These are phyloP conservation scores for Cystobasidium tubakii DNA, from an alignment of 768 basidiomycete genomes.

Conservation along the genomic window DNA sequence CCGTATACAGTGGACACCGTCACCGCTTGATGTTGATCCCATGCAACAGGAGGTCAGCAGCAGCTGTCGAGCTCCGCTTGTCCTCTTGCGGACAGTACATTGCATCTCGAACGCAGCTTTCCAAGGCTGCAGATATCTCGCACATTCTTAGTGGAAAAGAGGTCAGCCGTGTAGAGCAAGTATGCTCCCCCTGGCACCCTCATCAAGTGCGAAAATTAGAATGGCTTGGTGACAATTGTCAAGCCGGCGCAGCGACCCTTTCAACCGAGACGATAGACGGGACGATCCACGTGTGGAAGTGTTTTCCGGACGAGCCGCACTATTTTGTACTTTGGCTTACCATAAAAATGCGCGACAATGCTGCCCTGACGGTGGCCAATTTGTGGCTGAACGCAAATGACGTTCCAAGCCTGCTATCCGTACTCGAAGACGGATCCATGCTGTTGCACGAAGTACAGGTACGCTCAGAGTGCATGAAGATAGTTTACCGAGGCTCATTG, in stretches of 20 bases:
- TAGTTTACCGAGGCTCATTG: too few species aligned
- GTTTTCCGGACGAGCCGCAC: slow-evolving; percentile 45
- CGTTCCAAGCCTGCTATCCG: slow-evolving; percentile 17
- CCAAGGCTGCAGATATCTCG: not conserved
- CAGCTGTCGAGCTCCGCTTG: not conserved
- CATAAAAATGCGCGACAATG: not conserved
- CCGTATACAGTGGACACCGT: not conserved
- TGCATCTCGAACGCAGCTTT: slow-evolving; percentile 3
- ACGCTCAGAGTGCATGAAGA: too few species aligned
- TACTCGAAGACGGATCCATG: slow-evolving; percentile 38
- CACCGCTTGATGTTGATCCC: not conserved
- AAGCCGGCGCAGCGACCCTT: slow-evolving; percentile 38
- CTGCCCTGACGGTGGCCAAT: not conserved
- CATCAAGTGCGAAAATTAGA: not conserved
- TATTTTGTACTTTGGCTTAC: slow-evolving; percentile 42
- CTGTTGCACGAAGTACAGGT: slow-evolving; percentile 38
- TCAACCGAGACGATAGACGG: slow-evolving; percentile 40
- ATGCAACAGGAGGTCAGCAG: not conserved
- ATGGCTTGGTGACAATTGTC: not conserved
- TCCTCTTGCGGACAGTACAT: not conserved
- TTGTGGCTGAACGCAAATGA: not conserved
- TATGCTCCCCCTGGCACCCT: slow-evolving; percentile 24
- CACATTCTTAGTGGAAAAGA: slow-evolving; percentile 4
- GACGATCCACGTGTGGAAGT: slow-evolving; percentile 41
- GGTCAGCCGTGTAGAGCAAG: not conserved